A percentile compares a stretch with the other conserved stretches of the same genome.
Evolutionary conservation across 345 rosid species (phyloP).

Genomic region (Brassica nigra): DNA sequence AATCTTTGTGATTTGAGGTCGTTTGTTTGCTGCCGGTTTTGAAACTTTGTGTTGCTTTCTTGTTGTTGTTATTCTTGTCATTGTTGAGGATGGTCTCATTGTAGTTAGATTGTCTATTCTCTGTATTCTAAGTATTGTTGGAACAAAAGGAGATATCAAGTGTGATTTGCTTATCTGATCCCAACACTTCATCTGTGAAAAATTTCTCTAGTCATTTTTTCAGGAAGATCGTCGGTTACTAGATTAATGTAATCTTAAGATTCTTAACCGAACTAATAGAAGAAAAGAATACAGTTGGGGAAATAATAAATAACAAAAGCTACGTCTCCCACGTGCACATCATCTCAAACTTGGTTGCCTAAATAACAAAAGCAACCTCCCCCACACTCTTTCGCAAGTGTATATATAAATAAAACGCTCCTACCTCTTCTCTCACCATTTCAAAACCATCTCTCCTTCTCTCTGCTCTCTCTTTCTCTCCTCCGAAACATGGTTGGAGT

Average conservation of each 20-base stretch:
- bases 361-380: neutral
- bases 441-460: neutral
- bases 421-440: slow-evolving; percentile 19
- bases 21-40: no score
- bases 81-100: no score
- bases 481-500: slow-evolving; percentile 38
- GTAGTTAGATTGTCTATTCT: no score
- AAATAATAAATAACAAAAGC: slow-evolving; percentile 7
- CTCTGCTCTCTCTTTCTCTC: slow-evolving; percentile 16
- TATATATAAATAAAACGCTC: slow-evolving; percentile 20
- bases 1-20: no score
- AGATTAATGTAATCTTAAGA: neutral
- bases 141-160: no score
- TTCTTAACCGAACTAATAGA: neutral
- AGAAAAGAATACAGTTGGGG: slow-evolving; percentile 24
- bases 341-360: slow-evolving; percentile 17
- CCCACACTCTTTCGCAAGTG: neutral
- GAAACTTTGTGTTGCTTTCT: no score
- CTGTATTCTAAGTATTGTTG: no score
- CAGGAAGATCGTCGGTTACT: neutral
- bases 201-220: neutral
- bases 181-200: no score
- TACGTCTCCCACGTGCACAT: slow-evolving; percentile 33
- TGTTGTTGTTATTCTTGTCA: no score
- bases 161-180: no score